phyloP scores from a whole-genome alignment of 805 yeast species.

The Candida sithepensis region DNA sequence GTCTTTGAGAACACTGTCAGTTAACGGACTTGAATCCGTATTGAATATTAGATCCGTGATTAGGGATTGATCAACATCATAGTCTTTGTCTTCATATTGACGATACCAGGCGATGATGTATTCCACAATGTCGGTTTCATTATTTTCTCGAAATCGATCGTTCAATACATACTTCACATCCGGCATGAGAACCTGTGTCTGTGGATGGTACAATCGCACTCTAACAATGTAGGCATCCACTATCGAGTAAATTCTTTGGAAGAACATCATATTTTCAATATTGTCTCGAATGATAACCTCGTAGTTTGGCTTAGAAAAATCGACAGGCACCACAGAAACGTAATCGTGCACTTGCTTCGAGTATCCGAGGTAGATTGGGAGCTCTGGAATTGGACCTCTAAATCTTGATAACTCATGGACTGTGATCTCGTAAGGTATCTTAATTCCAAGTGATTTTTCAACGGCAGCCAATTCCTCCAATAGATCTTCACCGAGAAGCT shows the following conservation, averaged over 20 bases:
- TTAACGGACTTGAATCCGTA: not conserved
- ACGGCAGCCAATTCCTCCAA: constrained; percentile 8
- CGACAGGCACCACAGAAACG: constrained; percentile 7
- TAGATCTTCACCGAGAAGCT: constrained; percentile 4
- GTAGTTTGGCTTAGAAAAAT: constrained; percentile 12
- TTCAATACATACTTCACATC: constrained; percentile 7
- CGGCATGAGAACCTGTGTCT: not conserved
- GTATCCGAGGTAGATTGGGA: constrained; percentile 20
- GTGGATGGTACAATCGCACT: not conserved
- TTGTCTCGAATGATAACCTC: not conserved
- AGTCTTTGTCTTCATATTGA: not conserved
- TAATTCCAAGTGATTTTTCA: constrained; percentile 1
- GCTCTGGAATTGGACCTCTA: constrained; percentile 11
- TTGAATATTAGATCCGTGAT: not conserved
- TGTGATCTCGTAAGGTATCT: constrained; percentile 10
- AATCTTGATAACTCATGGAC: not conserved
- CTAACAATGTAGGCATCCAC: constrained; percentile 3
- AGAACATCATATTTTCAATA: constrained; percentile 8
- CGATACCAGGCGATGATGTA: constrained; percentile 1
- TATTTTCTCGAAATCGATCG: not conserved
- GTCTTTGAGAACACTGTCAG: no score
- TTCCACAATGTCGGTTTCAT: not conserved
- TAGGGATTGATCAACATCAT: not conserved
- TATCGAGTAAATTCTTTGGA: constrained; percentile 16
- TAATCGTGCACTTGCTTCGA: not conserved